Base-by-base conservation (phyloP, 306 rosid species). In the Vigna angularis region DNA sequence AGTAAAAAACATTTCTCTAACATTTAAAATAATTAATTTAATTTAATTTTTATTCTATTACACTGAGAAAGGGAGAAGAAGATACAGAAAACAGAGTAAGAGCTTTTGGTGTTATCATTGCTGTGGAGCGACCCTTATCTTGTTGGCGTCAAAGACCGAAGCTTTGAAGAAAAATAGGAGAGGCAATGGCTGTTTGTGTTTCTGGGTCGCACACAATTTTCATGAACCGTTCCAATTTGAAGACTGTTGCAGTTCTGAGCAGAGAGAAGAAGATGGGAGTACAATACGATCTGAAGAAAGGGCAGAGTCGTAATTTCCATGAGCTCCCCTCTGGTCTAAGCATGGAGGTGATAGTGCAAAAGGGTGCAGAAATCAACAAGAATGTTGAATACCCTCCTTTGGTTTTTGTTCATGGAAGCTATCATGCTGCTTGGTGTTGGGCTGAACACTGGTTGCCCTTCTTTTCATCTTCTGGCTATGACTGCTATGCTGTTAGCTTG, bases 361-460 rank as follows among this genome's bases (percentile, higher is more conserved):
- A 88, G 76, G 86, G 86, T 72, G 83, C n/a, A 49, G 83, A 57
- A 20, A 72, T 75, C 26, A 78, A 58, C 18, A 45, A 6, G 38
- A 72, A 59, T 51, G 59, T 17, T 52, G 77, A 75, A 59, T 75
- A 34, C 47, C 89, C 93, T 49, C 85, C 97, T 80, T 87, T 93
- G 72, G 89, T 93, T 6, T 93, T 91, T 77, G 90, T 91, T 79
- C 98, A 93, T 86, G 98, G 98, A 83, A 93, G 98, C 77, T 93
- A 93, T 85, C 98, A 93, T 62, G 97, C 98, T 75, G 96, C 97
- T 85, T 93, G 98, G 98, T 90, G 92, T 72, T 93, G 97, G 96
- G 93, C 98, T 66, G 87, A 93, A 76, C 88, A 93, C 30, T 93
- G 96, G 96, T 79, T 93, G 5, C 97, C 98, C 57, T 91, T 90